A percentile compares a stretch with the other conserved stretches of the same genome.
Evolutionary conservation across 2,329 filamentous ascomycete species (phyloP).

Genomic region (Colletotrichum cordylinicola): DNA sequence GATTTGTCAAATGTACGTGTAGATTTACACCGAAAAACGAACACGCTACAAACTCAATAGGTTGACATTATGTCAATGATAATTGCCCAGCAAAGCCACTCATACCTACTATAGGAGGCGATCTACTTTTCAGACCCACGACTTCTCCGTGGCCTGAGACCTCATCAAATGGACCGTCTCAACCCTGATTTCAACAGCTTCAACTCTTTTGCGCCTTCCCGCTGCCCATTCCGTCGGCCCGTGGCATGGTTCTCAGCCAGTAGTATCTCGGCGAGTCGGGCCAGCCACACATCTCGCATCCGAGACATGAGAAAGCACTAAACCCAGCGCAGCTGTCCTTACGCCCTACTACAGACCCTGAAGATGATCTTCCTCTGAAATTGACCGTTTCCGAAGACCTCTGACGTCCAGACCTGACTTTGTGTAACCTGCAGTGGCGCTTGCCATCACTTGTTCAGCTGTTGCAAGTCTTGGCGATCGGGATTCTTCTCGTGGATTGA

Average conservation of each 20-base stretch:
- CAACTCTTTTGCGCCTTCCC: neutral
- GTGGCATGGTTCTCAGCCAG: neutral
- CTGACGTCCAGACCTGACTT: neutral
- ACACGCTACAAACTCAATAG: neutral
- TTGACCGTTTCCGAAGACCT: neutral
- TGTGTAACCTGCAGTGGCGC: neutral
- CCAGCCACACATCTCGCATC: neutral
- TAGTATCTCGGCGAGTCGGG: neutral
- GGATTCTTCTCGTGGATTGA: neutral
- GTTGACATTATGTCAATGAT: neutral
- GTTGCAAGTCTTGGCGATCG: neutral
- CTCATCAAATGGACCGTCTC: neutral
- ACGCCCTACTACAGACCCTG: neutral
- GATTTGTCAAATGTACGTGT: accelerated
- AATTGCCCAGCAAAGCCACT: neutral
- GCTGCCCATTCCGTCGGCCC: neutral
- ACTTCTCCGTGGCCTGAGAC: neutral
- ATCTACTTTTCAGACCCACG: neutral
- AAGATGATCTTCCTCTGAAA: neutral
- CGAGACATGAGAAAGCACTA: neutral
- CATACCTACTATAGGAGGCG: neutral
- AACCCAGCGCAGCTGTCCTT: neutral
- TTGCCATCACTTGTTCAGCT: neutral
- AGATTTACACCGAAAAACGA: neutral
- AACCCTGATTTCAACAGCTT: neutral